Conservation (phyloP, 148 eudicot genomes). For the Pouteria glomerata region DNA sequence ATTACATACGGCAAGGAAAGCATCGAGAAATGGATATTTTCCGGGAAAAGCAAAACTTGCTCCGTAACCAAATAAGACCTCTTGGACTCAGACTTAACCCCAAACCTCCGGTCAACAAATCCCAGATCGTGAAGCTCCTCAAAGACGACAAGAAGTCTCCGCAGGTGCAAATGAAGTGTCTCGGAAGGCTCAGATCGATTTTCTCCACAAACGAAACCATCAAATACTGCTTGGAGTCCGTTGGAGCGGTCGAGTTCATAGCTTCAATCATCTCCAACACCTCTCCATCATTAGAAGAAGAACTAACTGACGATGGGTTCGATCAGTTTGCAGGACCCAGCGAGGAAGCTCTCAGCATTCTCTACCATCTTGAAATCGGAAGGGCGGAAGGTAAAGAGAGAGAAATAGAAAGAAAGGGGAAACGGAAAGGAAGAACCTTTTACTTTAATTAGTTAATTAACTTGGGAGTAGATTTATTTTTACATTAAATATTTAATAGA, state of each 20-base stretch:
- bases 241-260: conserved; percentile 48
- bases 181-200: conserved; percentile 41
- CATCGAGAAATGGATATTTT: conserved; percentile 61
- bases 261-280: conserved; percentile 22
- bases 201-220: conserved; percentile 45
- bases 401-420: too few species aligned
- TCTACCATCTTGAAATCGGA: conserved; percentile 43
- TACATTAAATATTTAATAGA: too few species aligned
- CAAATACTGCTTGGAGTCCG: conserved; percentile 42
- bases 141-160: conserved; percentile 28
- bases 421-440: too few species aligned
- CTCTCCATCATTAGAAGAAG: not conserved
- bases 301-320: not conserved
- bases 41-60: conserved; percentile 40
- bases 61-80: conserved; percentile 72
- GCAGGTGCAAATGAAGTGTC: conserved; percentile 8
- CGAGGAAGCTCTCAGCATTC: conserved; percentile 51
- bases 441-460: too few species aligned
- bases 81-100: conserved; percentile 33
- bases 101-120: conserved; percentile 49
- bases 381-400: too few species aligned
- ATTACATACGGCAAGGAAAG: conserved; percentile 70
- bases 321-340: conserved; percentile 15
- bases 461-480: too few species aligned
- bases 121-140: conserved; percentile 48